Conservation (phyloP, 495 filamentous ascomycete genomes). For the Xeromyces bisporus region DNA sequence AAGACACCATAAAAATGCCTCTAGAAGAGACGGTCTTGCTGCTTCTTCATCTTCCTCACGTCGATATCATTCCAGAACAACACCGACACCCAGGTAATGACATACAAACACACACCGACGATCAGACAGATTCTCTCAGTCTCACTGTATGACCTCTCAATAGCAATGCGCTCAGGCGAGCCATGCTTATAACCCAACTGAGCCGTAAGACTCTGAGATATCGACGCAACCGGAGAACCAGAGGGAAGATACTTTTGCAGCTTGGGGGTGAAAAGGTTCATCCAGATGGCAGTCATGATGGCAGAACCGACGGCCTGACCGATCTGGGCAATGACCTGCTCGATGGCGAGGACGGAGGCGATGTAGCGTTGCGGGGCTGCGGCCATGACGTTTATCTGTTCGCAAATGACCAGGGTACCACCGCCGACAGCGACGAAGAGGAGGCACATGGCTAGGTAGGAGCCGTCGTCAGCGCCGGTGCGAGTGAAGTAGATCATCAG, state of each 20-base stretch:
- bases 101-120: neutral
- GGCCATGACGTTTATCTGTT: slow-evolving; percentile 53
- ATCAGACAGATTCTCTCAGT: neutral
- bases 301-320: slow-evolving; percentile 48
- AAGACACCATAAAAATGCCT: too few relatives aligned
- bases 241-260: slow-evolving; percentile 40
- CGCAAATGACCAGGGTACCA: slow-evolving; percentile 38
- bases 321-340: slow-evolving; percentile 41
- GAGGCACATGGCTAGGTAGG: slow-evolving; percentile 55
- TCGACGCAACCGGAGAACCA: slow-evolving; percentile 20
- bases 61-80: neutral
- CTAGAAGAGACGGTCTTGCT: too few relatives aligned
- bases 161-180: neutral
- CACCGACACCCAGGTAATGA: neutral
- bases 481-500: slow-evolving; percentile 55
- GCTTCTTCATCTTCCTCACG: neutral
- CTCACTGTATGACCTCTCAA: neutral
- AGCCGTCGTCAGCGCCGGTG: slow-evolving; percentile 36
- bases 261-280: slow-evolving; percentile 34
- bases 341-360: slow-evolving; percentile 46
- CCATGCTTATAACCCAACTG: neutral
- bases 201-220: slow-evolving; percentile 40
- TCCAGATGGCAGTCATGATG: slow-evolving; percentile 51
- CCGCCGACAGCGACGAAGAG: slow-evolving; percentile 53
- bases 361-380: slow-evolving; percentile 46